Conservation (phyloP, 371 early-diverging fungal genomes). For the Encephalitozoon intestinalis region DNA sequence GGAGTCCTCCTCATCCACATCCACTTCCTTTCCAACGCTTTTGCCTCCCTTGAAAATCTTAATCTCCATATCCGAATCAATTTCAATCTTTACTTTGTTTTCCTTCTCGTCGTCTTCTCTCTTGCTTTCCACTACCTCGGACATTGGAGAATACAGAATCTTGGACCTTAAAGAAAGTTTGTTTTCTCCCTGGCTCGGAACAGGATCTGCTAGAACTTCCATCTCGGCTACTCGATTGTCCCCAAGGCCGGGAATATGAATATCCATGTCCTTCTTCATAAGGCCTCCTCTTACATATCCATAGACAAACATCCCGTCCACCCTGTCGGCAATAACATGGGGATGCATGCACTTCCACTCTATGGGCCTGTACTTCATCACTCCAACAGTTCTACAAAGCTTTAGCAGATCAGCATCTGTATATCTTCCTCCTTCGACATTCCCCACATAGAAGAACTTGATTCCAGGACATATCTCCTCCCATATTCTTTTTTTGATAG, state of each 20-base stretch:
- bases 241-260: slow-evolving; percentile 32
- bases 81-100: not conserved
- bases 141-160: slow-evolving; percentile 21
- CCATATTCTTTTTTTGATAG: slow-evolving; percentile 51
- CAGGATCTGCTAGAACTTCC: slow-evolving; percentile 16
- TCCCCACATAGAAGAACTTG: slow-evolving; percentile 44
- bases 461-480: slow-evolving; percentile 50
- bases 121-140: not conserved
- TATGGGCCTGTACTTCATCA: slow-evolving; percentile 56
- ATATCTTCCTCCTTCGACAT: slow-evolving; percentile 31
- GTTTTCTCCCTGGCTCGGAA: slow-evolving; percentile 2
- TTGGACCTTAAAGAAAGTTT: not conserved
- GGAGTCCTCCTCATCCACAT: not conserved
- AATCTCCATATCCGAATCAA: not conserved
- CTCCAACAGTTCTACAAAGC: slow-evolving; percentile 31
- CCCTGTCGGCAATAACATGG: slow-evolving; percentile 52
- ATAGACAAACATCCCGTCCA: slow-evolving; percentile 26
- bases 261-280: not conserved
- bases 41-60: slow-evolving; percentile 18
- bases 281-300: slow-evolving; percentile 30
- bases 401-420: slow-evolving; percentile 33
- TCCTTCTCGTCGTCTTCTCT: not conserved
- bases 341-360: slow-evolving; percentile 56
- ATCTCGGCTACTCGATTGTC: slow-evolving; percentile 6
- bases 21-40: not conserved